Base-by-base conservation (phyloP, 768 basidiomycete genomes). In the Xerocomellus dryophilus region DNA sequence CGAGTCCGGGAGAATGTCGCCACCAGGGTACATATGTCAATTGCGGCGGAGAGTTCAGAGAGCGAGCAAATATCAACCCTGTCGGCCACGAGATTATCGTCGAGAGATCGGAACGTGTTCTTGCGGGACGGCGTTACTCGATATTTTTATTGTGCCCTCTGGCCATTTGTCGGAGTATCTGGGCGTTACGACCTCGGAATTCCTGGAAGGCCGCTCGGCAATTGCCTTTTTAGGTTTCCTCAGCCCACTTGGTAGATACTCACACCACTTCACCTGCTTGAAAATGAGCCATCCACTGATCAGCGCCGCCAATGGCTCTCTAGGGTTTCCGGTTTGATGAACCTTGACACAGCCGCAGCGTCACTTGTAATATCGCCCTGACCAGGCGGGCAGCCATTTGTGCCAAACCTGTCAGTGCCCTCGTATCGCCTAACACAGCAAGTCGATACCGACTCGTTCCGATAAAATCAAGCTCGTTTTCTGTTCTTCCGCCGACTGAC, bases 341-440 rank as follows among this genome's bases (percentile, higher is more conserved):
- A 15, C 42, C 2, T 41, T 36, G 31, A n/a, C 15, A 31, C 23
- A 32, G 12, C 36, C 23, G 23, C 36, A n/a, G 11, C 29, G 14
- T 25, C 41, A 15, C 18, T n/a, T 42, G 17, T 10, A n/a, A 38
- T 31, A 38, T 15, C 20, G 11, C 36, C 23, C 40, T 14, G 21
- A 38, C 8, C 8, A 12, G 38, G 41, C 49, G 60, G 23, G 46
- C 18, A 2, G 53, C 50, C 47, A 40, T 51, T 32, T 47, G 51
- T 20, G 29, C 29, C 29, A 10, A 29, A 29, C 29, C 29, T 29
- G 10, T 31, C 3, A 11, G 9, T 14, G 17, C 47, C 54, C 41
- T 55, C 51, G 50, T 32, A 54, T 55, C 47, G 56, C 58, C 54
- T 23, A 39, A 51, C 59, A 63, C 63, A 65, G 56, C 59, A 50